These are phyloP conservation scores for Candida vaughaniae DNA, from an alignment of 805 yeast species.

Conservation along the genomic window DNA sequence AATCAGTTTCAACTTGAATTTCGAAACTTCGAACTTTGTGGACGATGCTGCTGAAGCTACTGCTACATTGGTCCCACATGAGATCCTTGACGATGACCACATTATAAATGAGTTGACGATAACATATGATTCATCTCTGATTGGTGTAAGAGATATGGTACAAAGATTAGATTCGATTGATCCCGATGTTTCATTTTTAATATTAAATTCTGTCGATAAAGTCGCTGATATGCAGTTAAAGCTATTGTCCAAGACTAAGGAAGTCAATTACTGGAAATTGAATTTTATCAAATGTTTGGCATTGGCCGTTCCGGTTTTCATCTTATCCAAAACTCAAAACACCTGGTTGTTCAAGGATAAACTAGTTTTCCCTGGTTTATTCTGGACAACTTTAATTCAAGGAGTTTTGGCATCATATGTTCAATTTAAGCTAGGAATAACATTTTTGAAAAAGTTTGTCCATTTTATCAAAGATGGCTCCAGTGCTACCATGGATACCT, in stretches of 20 bases:
- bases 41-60: constrained; percentile 10
- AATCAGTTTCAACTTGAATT: constrained; percentile 20
- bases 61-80: constrained; percentile 1
- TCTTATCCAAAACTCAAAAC: constrained; percentile 48
- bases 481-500: constrained; percentile 84
- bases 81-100: constrained; percentile 8
- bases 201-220: constrained; percentile 52
- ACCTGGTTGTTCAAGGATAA: constrained; percentile 29
- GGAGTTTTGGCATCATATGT: constrained; percentile 56
- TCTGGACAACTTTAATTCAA: constrained; percentile 61
- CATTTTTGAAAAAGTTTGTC: constrained; percentile 64
- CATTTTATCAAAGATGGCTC: constrained; percentile 61
- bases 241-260: constrained; percentile 65
- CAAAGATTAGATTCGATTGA: constrained; percentile 43
- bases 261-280: constrained; percentile 67
- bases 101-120: constrained; percentile 39
- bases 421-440: constrained; percentile 64
- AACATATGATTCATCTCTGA: constrained; percentile 45
- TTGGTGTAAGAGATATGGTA: constrained; percentile 68
- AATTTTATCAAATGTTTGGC: constrained; percentile 52
- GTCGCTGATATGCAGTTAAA: constrained; percentile 61
- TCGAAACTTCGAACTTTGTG: constrained; percentile 15
- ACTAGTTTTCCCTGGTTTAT: constrained; percentile 57
- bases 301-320: constrained; percentile 63
- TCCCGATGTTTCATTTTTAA: constrained; percentile 52